These are phyloP conservation scores for Ophiocordyceps camponoti-rufipedis DNA, from an alignment of 2,329 filamentous ascomycete species.

Conservation along the genomic window DNA sequence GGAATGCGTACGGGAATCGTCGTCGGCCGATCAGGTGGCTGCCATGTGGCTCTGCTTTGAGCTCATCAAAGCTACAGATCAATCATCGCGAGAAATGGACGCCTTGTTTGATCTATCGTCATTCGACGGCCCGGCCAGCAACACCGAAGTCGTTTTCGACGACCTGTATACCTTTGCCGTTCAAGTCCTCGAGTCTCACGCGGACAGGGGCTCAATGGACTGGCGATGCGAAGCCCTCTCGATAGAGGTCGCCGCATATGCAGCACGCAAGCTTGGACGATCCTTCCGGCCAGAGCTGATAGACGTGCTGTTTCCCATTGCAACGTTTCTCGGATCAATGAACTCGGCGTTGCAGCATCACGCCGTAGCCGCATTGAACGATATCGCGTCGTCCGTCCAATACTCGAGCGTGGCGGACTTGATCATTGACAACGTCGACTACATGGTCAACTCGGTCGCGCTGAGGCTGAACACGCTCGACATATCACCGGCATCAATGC, in stretches of 20 bases:
- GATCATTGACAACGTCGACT: slow-evolving; percentile 84
- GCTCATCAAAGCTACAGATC: slow-evolving; percentile 41
- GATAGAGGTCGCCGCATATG: slow-evolving; percentile 61
- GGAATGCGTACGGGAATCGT: slow-evolving; percentile 38
- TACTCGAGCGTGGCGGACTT: slow-evolving; percentile 61
- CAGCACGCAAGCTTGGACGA: slow-evolving; percentile 45
- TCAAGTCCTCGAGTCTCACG: slow-evolving; percentile 36
- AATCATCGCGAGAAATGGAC: slow-evolving; percentile 35
- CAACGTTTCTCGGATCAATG: slow-evolving; percentile 66
- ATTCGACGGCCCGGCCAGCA: slow-evolving; percentile 16
- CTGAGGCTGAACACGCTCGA: slow-evolving; percentile 83
- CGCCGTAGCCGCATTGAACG: slow-evolving; percentile 67
- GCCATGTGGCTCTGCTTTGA: slow-evolving; percentile 68
- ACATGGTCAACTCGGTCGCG: slow-evolving; percentile 85
- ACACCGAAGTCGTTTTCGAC: slow-evolving; percentile 30
- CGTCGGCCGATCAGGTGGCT: slow-evolving; percentile 42
- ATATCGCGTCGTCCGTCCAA: slow-evolving; percentile 54
- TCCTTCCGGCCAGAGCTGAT: slow-evolving; percentile 74
- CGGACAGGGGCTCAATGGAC: slow-evolving; percentile 31
- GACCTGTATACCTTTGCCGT: slow-evolving; percentile 56
- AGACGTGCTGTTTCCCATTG: slow-evolving; percentile 79
- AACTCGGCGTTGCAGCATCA: slow-evolving; percentile 54
- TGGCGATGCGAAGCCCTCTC: slow-evolving; percentile 65
- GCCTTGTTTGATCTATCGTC: slow-evolving; percentile 43
- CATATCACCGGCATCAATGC: slow-evolving; percentile 76